Base-by-base conservation (phyloP, 805 yeast species). In the Kuraishia piskuri region DNA sequence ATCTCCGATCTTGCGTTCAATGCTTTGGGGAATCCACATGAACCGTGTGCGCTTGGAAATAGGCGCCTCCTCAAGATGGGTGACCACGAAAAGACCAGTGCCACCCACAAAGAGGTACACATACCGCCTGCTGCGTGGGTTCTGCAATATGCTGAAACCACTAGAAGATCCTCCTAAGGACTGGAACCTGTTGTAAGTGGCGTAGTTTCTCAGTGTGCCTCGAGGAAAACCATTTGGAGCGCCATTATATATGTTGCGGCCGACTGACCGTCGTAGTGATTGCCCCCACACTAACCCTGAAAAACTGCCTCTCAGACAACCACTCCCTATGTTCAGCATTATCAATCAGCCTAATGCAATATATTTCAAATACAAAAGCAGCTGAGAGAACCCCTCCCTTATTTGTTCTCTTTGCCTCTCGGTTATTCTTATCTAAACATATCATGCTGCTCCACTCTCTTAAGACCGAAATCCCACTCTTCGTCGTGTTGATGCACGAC, bases 21-120 rank as follows among this genome's bases (percentile, higher is more conserved):
- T 57, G 72, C 83, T 78, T 50, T 76, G 75, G 4, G 90, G 86
- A 1, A 87, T 73, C 78, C 90, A 79, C 63, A 90, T 79, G 61
- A 90, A 79, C 57, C 97, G 73, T 26, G 62, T 70, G 50, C 98
- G 72, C 31, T 83, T 80, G 1, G 96, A 83, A 23, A 85, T 84
- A 0, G 97, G 97, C 0, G 96, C 96, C 58, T 79, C 79, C 57
- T 90, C 87, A 26, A 88, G 71, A 58, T 84, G 76, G 26, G 84
- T 74, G 25, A 74, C 70, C 64, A 74, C 78, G 50, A 72, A 65
- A 1, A 75, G 48, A 0, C 68, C 65, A 9, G 72, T 59, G 0
- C 67, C 66, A 20, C 70, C 76, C 5, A 68, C 60, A 2, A 67
- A 63, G 1, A 67, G 61, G 3, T 67, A 73, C 1, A 68, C 56